These are phyloP conservation scores for Lepidium sativum DNA, from an alignment of 345 rosid genomes.

Conservation along the genomic window DNA sequence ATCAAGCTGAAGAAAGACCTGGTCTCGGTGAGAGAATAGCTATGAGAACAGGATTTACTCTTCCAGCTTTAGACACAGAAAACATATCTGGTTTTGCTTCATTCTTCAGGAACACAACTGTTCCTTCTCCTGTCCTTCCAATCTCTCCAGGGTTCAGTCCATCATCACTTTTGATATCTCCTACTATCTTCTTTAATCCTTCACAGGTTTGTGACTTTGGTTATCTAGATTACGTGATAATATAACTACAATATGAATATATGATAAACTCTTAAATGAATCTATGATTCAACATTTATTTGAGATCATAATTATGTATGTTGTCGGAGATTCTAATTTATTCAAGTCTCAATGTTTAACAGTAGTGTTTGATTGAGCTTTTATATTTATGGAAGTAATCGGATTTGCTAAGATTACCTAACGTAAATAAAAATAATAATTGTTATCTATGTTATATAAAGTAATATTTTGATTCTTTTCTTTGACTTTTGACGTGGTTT, in stretches of 20 bases:
- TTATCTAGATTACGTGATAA: neutral
- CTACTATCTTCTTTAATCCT: neutral
- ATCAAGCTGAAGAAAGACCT: neutral
- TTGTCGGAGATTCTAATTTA: too few relatives aligned
- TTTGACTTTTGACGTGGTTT: too few relatives aligned
- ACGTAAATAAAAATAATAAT: too few relatives aligned
- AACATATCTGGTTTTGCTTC: neutral
- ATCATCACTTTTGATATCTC: slow-evolving; percentile 8
- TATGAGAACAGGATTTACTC: neutral
- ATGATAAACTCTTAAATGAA: neutral
- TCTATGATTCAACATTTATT: too few relatives aligned
- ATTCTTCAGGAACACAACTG: neutral
- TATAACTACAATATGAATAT: neutral
- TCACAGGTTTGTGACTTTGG: too few relatives aligned
- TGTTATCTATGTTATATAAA: neutral
- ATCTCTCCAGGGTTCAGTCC: slow-evolving; percentile 20
- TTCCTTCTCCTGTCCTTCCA: neutral
- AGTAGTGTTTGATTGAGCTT: too few relatives aligned
- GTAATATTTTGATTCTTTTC: neutral
- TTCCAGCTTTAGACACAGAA: neutral
- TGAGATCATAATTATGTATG: too few relatives aligned
- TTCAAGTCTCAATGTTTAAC: too few relatives aligned
- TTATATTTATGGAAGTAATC: too few relatives aligned
- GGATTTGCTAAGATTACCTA: too few relatives aligned
- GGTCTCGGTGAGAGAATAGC: slow-evolving; percentile 7